Percentiles rank a stretch among this genome's conserved stretches.
Conservation (phyloP, 768 basidiomycete species). For the Naganishia randhawae region DNA sequence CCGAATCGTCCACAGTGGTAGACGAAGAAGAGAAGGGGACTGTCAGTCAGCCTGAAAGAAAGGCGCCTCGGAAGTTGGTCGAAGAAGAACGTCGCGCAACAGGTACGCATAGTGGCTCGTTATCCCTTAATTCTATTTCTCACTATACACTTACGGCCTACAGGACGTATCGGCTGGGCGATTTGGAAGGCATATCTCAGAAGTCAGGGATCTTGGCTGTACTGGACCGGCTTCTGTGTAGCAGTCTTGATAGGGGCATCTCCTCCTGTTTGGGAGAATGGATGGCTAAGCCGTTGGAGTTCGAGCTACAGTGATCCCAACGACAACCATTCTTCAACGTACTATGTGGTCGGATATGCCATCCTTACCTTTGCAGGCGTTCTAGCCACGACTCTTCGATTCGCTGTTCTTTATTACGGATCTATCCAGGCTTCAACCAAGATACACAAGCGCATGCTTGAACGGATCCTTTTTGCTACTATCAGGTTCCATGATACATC, state of each 20-base stretch:
- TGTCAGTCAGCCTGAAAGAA: slow-evolving; percentile 48
- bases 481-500: slow-evolving; percentile 92
- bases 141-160: neutral
- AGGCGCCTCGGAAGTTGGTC: slow-evolving; percentile 71
- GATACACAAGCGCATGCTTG: slow-evolving; percentile 70
- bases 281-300: slow-evolving; percentile 65
- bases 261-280: slow-evolving; percentile 66
- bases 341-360: slow-evolving; percentile 71
- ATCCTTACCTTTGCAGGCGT: slow-evolving; percentile 71
- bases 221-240: slow-evolving; percentile 60
- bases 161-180: slow-evolving; percentile 64
- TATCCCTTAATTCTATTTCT: neutral
- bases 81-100: slow-evolving; percentile 68
- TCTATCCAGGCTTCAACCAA: slow-evolving; percentile 76
- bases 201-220: slow-evolving; percentile 57
- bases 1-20: slow-evolving; percentile 49
- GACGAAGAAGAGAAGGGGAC: slow-evolving; percentile 32
- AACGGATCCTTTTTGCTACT: slow-evolving; percentile 77
- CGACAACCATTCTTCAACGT: slow-evolving; percentile 53
- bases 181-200: slow-evolving; percentile 64
- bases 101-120: slow-evolving; percentile 2
- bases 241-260: slow-evolving; percentile 60
- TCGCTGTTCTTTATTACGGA: slow-evolving; percentile 66
- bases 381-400: slow-evolving; percentile 36
- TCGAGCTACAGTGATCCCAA: slow-evolving; percentile 51